Conservation (phyloP, 1,284 basidiomycete genomes). For the Sporisorium reilianum region DNA sequence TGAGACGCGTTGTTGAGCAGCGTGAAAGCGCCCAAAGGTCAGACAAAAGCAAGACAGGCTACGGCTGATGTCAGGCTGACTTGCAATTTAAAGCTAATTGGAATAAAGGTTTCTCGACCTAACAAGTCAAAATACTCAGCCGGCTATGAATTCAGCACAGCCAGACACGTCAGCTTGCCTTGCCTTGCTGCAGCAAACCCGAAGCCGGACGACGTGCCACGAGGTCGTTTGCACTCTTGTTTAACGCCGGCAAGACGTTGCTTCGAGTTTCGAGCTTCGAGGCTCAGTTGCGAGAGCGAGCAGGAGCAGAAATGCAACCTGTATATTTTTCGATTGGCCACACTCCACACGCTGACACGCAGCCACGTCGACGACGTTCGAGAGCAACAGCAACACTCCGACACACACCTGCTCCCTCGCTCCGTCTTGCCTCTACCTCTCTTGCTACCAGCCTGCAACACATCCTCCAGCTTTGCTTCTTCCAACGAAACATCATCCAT, state of each 20-base stretch:
- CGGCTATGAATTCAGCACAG: neutral
- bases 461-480: neutral
- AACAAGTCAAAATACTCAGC: neutral
- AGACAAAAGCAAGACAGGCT: no score
- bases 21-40: constrained; percentile 10
- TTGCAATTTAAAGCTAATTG: no score
- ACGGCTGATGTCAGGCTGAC: constrained; percentile 27
- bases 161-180: constrained; percentile 10
- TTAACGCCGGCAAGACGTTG: constrained; percentile 5
- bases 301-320: constrained; percentile 9
- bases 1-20: neutral
- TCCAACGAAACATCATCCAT: neutral
- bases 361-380: constrained; percentile 3
- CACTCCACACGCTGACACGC: neutral
- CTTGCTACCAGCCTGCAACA: neutral
- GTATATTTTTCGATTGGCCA: neutral
- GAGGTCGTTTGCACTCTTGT: neutral
- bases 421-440: neutral
- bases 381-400: neutral
- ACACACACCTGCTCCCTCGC: neutral
- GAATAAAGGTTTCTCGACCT: no score
- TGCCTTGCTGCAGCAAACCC: neutral
- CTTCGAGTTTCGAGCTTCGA: neutral
- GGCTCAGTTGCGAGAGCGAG: neutral
- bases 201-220: neutral